These are phyloP conservation scores for Clitopilus hobsonii DNA, from an alignment of 768 basidiomycete species.

Conservation along the genomic window DNA sequence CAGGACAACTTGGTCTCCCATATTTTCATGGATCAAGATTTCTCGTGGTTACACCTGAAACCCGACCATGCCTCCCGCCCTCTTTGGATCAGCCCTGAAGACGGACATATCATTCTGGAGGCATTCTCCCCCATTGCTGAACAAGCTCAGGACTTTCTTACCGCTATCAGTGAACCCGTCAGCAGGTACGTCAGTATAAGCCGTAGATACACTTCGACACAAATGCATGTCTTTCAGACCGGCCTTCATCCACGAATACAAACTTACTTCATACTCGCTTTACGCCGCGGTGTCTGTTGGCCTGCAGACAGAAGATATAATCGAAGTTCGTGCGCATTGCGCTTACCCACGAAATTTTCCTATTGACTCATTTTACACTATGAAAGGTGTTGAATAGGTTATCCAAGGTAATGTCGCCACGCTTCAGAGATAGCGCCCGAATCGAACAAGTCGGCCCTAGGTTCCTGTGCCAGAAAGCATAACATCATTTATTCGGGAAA, in stretches of 20 bases:
- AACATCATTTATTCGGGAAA: conserved; percentile 81
- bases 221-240: conserved; percentile 53
- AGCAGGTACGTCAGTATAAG: conserved; percentile 62
- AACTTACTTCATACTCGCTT: conserved; percentile 94
- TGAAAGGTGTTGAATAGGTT: conserved; percentile 71
- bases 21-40: conserved; percentile 83
- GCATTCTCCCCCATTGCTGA: conserved; percentile 97
- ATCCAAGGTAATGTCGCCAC: conserved; percentile 53
- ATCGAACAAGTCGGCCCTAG: conserved; percentile 29
- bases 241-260: conserved; percentile 98
- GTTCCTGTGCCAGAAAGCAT: conserved; percentile 91
- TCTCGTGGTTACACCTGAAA: conserved; percentile 83
- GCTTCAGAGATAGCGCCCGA: neutral
- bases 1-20: conserved; percentile 76
- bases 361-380: conserved; percentile 24
- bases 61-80: conserved; percentile 89
- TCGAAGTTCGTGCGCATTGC: conserved; percentile 68
- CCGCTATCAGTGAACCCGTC: conserved; percentile 97
- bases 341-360: conserved; percentile 14
- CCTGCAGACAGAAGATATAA: conserved; percentile 95
- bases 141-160: conserved; percentile 97
- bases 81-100: conserved; percentile 93
- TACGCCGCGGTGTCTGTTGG: conserved; percentile 99
- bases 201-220: conserved; percentile 25
- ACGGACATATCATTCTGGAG: conserved; percentile 92